These are phyloP conservation scores for Prillingera fragicola DNA, from an alignment of 1,284 basidiomycete genomes.

Conservation along the genomic window DNA sequence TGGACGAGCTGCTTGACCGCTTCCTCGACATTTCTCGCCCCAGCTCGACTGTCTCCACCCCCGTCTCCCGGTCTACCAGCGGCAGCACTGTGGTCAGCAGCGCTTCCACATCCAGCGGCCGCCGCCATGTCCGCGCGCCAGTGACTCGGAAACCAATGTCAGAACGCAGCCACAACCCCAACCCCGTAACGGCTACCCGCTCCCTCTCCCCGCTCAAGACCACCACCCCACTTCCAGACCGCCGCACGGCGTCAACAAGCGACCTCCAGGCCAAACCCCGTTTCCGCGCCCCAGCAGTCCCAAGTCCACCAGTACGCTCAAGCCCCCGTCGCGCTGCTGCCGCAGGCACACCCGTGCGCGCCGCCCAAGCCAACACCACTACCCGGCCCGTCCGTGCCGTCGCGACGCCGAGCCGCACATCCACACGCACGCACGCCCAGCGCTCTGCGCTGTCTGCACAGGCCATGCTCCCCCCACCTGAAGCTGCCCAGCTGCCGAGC, in stretches of 20 bases:
- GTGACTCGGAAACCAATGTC: no score
- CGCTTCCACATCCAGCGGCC: not conserved
- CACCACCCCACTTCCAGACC: not conserved
- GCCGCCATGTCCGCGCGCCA: no score
- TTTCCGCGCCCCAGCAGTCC: no score
- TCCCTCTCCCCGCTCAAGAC: conserved; percentile 5
- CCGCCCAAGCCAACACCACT: not conserved
- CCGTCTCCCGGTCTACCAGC: not conserved
- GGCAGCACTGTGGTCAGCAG: not conserved
- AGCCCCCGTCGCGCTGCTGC: conserved; percentile 7
- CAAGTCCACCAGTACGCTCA: conserved; percentile 2
- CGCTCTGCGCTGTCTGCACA: not conserved
- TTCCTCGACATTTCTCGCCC: conserved; percentile 8
- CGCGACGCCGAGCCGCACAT: not conserved
- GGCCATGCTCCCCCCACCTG: not conserved
- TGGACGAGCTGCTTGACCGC: conserved; percentile 14
- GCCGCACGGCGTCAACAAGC: not conserved
- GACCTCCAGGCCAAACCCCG: no score
- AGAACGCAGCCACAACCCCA: conserved; percentile 1
- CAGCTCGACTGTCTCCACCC: not conserved
- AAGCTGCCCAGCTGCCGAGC: conserved; percentile 4
- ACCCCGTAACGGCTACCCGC: not conserved
- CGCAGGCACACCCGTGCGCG: not conserved
- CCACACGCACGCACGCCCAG: not conserved
- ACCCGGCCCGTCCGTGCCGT: not conserved